phyloP scores from a whole-genome alignment of 108 stramenopile species.

The Cyclotella kingstonii region DNA sequence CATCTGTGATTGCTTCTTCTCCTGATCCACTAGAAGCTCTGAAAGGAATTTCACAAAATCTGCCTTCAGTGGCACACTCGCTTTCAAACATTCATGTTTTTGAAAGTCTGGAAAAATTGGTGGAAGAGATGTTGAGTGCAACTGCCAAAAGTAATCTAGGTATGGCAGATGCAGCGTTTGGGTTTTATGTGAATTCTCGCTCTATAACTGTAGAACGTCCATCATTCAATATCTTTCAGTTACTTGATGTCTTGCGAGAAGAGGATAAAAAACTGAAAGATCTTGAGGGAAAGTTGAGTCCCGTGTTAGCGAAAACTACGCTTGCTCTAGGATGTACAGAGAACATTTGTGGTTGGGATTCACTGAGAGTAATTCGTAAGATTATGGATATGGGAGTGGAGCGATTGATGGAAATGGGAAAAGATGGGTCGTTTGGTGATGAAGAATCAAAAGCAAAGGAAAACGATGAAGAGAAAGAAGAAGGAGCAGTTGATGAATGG shows the following conservation, averaged over 20 bases:
- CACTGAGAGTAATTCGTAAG: constrained; percentile 45
- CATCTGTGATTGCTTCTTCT: constrained; percentile 54
- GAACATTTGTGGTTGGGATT: constrained; percentile 17
- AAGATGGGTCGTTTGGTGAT: constrained; percentile 3
- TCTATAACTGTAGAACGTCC: constrained; percentile 60
- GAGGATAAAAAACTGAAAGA: constrained; percentile 57
- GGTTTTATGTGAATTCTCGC: constrained; percentile 68
- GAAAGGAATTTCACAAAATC: constrained; percentile 76
- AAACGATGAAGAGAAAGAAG: constrained; percentile 14
- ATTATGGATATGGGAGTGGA: constrained; percentile 61
- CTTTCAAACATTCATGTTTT: constrained; percentile 59
- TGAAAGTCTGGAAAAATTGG: constrained; percentile 41
- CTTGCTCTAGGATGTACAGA: not conserved
- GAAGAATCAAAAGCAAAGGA: not conserved
- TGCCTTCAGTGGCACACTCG: constrained; percentile 77
- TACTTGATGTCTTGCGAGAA: constrained; percentile 61
- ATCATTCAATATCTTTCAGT: constrained; percentile 84
- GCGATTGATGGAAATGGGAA: constrained; percentile 26
- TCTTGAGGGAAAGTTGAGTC: constrained; percentile 43
- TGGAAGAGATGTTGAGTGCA: constrained; percentile 41
- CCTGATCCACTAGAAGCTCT: constrained; percentile 61
- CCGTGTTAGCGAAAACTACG: constrained; percentile 21
- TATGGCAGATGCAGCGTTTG: constrained; percentile 50
- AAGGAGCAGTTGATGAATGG: constrained; percentile 22
- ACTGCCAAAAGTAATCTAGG: constrained; percentile 43